Evolutionary conservation across 2,329 filamentous ascomycete species (phyloP).

Genomic region (Rasamsonia emersonii): DNA sequence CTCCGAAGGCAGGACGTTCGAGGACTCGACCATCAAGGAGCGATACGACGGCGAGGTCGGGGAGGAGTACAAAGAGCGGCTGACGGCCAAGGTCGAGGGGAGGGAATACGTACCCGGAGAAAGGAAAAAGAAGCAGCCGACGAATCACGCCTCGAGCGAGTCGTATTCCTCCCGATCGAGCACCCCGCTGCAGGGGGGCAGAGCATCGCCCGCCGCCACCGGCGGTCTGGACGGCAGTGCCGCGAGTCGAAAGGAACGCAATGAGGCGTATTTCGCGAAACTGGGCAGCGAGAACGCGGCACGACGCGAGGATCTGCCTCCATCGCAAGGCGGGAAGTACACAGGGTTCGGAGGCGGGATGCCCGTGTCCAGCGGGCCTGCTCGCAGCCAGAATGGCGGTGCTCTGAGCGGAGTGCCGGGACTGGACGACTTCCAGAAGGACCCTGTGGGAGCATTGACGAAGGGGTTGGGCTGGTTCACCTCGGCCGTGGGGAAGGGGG

Average conservation of each 20-base stretch:
- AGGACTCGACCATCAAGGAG: conserved; percentile 82
- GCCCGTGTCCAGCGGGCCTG: conserved; percentile 37
- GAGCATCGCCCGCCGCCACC: conserved; percentile 17
- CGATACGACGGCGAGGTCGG: conserved; percentile 82
- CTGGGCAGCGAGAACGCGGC: conserved; percentile 76
- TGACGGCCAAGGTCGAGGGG: conserved; percentile 81
- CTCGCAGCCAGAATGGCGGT: conserved; percentile 33
- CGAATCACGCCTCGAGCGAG: conserved; percentile 34
- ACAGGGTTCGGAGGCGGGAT: conserved; percentile 78
- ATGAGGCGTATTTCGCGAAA: conserved; percentile 85
- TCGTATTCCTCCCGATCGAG: conserved; percentile 16
- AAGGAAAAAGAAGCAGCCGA: conserved; percentile 41
- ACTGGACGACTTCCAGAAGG: conserved; percentile 82
- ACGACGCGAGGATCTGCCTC: conserved; percentile 65
- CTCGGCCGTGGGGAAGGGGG: conserved; percentile 77
- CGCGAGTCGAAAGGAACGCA: conserved; percentile 52
- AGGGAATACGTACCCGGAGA: conserved; percentile 72
- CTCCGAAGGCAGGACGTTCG: conserved; percentile 63
- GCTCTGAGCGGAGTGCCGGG: conserved; percentile 50
- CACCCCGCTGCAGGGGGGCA: conserved; percentile 17
- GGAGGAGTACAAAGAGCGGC: conserved; percentile 89
- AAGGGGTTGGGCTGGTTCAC: conserved; percentile 96
- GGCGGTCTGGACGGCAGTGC: conserved; percentile 16
- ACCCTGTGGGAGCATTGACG: conserved; percentile 77
- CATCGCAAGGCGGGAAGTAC: conserved; percentile 88